Conservation (phyloP, 768 basidiomycete species). For the Suillus subalutaceus region DNA sequence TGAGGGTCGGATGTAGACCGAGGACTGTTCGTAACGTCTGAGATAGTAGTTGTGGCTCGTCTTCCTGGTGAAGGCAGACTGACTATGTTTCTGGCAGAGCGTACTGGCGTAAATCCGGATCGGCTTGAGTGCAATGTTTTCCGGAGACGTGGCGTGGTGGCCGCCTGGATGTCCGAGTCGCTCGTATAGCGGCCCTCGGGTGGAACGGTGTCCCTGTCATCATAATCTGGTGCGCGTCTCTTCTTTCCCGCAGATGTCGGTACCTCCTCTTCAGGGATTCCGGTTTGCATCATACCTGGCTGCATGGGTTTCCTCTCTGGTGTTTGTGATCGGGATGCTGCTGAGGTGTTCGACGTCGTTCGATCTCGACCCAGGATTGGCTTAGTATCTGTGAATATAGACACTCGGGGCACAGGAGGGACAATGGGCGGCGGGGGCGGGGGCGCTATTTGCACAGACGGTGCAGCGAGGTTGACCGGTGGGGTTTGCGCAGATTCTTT, state of each 20-base stretch:
- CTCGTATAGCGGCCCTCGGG: conserved; percentile 62
- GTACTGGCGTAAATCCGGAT: conserved; percentile 74
- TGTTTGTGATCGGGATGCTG: conserved; percentile 51
- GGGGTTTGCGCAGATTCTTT: conserved; percentile 40
- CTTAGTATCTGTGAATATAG: conserved; percentile 14
- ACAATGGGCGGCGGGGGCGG: conserved; percentile 20
- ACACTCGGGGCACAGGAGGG: conserved; percentile 24
- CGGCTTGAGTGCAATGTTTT: conserved; percentile 59
- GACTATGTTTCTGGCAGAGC: conserved; percentile 40
- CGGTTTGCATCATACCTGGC: conserved; percentile 34
- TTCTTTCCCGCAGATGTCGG: conserved; percentile 63
- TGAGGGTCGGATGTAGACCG: conserved; percentile 32
- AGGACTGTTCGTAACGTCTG: conserved; percentile 74
- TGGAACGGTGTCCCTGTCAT: conserved; percentile 62
- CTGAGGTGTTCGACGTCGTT: conserved; percentile 48
- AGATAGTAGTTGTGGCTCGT: conserved; percentile 42
- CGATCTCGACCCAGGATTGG: conserved; percentile 16
- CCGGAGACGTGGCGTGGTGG: conserved; percentile 63
- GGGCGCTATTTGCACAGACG: neutral
- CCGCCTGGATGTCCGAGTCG: conserved; percentile 39
- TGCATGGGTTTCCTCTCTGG: conserved; percentile 42
- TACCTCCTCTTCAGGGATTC: conserved; percentile 50
- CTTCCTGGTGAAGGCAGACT: conserved; percentile 53
- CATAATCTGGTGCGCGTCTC: conserved; percentile 77
- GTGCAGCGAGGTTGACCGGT: conserved; percentile 19